Conservation (phyloP, 768 basidiomycete species). For the Leccinum fibrillosum region DNA sequence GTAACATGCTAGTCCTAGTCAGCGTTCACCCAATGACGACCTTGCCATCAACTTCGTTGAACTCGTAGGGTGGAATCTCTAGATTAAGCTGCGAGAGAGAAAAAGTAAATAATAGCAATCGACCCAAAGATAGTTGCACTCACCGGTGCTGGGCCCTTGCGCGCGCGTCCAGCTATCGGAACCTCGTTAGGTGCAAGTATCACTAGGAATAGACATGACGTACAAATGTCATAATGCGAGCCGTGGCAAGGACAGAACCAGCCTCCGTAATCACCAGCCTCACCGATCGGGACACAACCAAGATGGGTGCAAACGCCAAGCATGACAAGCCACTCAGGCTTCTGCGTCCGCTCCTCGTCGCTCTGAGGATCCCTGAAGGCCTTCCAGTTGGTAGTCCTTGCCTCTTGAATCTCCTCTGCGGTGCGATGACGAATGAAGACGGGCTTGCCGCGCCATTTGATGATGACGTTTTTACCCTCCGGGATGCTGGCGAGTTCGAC, state of each 20-base stretch:
- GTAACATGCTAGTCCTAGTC: neutral
- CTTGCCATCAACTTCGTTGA: conserved; percentile 86
- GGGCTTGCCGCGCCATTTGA: conserved; percentile 99
- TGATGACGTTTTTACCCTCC: conserved; percentile 95
- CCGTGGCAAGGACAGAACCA: conserved; percentile 99
- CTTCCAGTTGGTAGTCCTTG: conserved; percentile 82
- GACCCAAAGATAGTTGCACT: conserved; percentile 29
- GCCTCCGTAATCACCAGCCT: conserved; percentile 95
- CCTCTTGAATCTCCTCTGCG: conserved; percentile 86
- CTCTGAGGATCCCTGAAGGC: conserved; percentile 85
- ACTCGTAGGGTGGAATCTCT: conserved; percentile 85
- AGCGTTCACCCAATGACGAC: conserved; percentile 71
- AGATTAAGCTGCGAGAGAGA: conserved; percentile 69
- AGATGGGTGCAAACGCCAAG: conserved; percentile 94
- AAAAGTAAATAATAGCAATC: conserved; percentile 3
- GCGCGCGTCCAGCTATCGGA: conserved; percentile 79
- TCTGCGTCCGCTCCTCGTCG: conserved; percentile 86
- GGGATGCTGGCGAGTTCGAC: conserved; percentile 87
- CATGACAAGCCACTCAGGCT: conserved; percentile 96
- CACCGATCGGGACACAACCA: conserved; percentile 98
- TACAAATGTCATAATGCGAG: conserved; percentile 96
- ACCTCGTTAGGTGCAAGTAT: conserved; percentile 12
- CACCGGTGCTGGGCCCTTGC: conserved; percentile 95
- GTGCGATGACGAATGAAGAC: conserved; percentile 99
- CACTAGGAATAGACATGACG: conserved; percentile 25